Evolutionary conservation across 2,329 filamentous ascomycete genomes (phyloP).

Genomic region (Emergomyces pasteurianus): DNA sequence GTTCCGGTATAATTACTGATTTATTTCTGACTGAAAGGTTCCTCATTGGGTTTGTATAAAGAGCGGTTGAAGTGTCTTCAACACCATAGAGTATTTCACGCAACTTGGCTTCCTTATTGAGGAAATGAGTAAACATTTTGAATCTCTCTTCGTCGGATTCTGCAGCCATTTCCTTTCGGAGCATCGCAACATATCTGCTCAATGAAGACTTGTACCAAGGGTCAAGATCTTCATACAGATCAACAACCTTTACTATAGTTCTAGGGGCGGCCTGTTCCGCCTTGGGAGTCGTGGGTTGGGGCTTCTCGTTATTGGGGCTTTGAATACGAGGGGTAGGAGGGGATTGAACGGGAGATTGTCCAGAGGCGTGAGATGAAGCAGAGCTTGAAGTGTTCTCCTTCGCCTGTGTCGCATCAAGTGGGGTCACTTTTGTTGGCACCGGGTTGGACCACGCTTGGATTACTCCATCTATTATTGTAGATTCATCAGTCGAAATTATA

Average conservation of each 20-base stretch:
- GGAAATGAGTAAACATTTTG: conserved; percentile 41
- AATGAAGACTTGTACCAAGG: conserved; percentile 46
- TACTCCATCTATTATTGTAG: conserved; percentile 32
- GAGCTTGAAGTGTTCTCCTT: neutral
- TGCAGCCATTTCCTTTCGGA: conserved; percentile 39
- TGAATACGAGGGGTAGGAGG: neutral
- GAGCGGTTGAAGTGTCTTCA: conserved; percentile 21
- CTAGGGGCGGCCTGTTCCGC: conserved; percentile 2
- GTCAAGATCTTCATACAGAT: conserved; percentile 43
- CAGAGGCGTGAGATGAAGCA: neutral
- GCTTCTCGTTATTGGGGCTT: conserved; percentile 2
- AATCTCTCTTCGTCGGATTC: conserved; percentile 40
- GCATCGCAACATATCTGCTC: conserved; percentile 43
- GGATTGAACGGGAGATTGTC: conserved; percentile 4
- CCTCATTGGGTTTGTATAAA: conserved; percentile 16
- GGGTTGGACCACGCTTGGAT: conserved; percentile 34
- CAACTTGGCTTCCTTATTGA: conserved; percentile 35
- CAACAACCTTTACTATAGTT: conserved; percentile 19
- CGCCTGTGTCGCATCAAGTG: conserved; percentile 6
- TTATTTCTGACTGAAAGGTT: conserved; percentile 2
- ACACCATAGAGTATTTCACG: conserved; percentile 39
- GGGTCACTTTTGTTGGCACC: conserved; percentile 13
- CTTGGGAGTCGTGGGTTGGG: conserved; percentile 2
- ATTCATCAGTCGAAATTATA: conserved; percentile 15
- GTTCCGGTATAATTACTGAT: conserved; percentile 1